Base-by-base conservation (phyloP, 2,329 filamentous ascomycete genomes). In the Bipolaris bicolor region DNA sequence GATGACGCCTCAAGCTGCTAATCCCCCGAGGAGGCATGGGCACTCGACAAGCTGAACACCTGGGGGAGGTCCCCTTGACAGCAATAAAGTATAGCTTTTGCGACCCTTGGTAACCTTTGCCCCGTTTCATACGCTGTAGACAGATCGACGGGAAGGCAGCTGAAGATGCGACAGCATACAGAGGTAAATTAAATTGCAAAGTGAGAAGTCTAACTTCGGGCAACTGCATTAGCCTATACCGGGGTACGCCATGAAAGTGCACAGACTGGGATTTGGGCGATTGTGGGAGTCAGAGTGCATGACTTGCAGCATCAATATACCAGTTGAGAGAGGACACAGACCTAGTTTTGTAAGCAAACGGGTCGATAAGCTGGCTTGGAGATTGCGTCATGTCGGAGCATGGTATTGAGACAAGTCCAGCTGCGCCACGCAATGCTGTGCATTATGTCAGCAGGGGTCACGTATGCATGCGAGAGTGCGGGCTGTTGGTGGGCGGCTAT, bases 211-310 rank as follows among this genome's bases (percentile, higher is more conserved):
- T 15, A 37, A 13, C 41, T 34, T 22, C 55, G 45, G 55, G 46
- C 49, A 33, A 46, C 51, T 57, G 55, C 55, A 46, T 55, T 55
- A 58, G 55, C 51, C 34, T 16, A 26, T 26, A 20, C 33, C 29
- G 41, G 34, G 39, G 40, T 31, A 41, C 20, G 20, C 20, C 39
- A 31, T 37, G 33, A 33, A 33, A 33, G 49, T 46, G 39, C 45
- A 26, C 40, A 33, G 20, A 54, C 45, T 45, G 26, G 50, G 45
- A 40, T 37, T 22, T 7, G 34, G 47, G 16, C 44, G 15, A 40
- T 40, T 49, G 26, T 34, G 45, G 34, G 37, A 40, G 29, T 49
- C 26, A 26, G 37, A 15, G n/a, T 10, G 45, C 40, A 33, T 20
- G 33, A 31, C 16, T 29, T 24, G 22, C 16, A 52, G 54, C 15